Evolutionary conservation across 148 eudicot species (phyloP).

Genomic region (Arbutus unedo): DNA sequence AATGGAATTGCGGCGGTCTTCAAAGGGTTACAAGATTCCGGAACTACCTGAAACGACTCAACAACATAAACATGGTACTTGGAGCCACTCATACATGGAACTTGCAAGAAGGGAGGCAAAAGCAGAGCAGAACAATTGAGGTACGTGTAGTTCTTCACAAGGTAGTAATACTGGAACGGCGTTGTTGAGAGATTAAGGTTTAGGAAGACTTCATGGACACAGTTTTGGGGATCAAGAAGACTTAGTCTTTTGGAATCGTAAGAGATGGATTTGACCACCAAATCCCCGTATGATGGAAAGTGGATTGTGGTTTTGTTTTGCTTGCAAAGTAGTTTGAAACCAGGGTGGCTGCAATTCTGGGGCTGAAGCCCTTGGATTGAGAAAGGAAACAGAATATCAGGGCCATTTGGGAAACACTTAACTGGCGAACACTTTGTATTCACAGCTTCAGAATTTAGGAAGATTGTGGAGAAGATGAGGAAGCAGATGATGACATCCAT

Average conservation of each 20-base stretch:
- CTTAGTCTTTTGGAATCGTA: conserved; percentile 24
- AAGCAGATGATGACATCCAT: conserved; percentile 24
- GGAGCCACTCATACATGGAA: conserved; percentile 33
- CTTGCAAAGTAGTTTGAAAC: conserved; percentile 26
- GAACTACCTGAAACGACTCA: conserved; percentile 18
- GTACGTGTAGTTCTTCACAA: conserved; percentile 29
- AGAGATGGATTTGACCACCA: conserved; percentile 35
- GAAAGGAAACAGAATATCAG: conserved; percentile 19
- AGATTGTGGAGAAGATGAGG: conserved; percentile 13
- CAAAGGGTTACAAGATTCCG: conserved; percentile 28
- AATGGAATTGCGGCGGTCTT: conserved; percentile 35
- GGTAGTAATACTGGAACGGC: conserved; percentile 29
- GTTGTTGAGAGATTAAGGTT: conserved; percentile 32
- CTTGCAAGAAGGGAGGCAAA: conserved; percentile 20
- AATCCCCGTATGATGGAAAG: conserved; percentile 33
- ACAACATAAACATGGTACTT: conserved; percentile 31
- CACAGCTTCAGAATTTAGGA: conserved; percentile 5
- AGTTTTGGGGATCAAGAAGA: conserved; percentile 33
- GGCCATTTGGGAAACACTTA: conserved; percentile 13
- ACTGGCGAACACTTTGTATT: background rate
- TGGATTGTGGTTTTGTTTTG: conserved; percentile 29
- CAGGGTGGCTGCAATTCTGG: conserved; percentile 10
- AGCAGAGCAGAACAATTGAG: conserved; percentile 31
- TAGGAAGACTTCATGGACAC: conserved; percentile 38
- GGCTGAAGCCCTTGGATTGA: conserved; percentile 11